Evolutionary conservation across 2,329 filamentous ascomycete genomes (phyloP).

Genomic region (Knoxdaviesia proteae): DNA sequence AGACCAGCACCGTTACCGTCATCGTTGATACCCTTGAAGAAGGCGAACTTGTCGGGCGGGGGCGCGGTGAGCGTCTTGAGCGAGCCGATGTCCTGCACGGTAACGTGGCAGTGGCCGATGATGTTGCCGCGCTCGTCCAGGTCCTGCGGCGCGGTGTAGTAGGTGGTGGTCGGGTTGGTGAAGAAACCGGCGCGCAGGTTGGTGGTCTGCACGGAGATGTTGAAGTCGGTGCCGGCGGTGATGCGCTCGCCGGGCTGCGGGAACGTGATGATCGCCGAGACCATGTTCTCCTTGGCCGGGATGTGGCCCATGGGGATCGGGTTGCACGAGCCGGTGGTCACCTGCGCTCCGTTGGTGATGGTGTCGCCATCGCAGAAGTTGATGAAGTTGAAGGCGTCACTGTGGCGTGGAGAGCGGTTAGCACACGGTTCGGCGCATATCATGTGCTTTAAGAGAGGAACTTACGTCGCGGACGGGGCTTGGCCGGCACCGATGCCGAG

Average conservation of each 20-base stretch:
- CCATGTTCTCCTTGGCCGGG: slow-evolving; percentile 27
- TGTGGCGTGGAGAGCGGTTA: slow-evolving; percentile 7
- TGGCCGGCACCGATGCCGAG: slow-evolving; percentile 11
- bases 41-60: slow-evolving; percentile 21
- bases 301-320: slow-evolving; percentile 37
- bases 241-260: slow-evolving; percentile 21
- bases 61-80: slow-evolving; percentile 17
- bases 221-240: slow-evolving; percentile 19
- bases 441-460: slow-evolving; percentile 3
- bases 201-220: slow-evolving; percentile 22
- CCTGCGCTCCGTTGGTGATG: slow-evolving; percentile 32
- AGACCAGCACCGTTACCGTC: slow-evolving; percentile 22
- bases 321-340: slow-evolving; percentile 30
- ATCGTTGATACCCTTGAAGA: slow-evolving; percentile 38
- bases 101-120: slow-evolving; percentile 28
- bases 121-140: slow-evolving; percentile 18
- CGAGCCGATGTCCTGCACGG: slow-evolving; percentile 24
- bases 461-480: slow-evolving; percentile 22
- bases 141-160: slow-evolving; percentile 32
- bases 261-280: slow-evolving; percentile 28
- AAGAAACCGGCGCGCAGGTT: slow-evolving; percentile 31
- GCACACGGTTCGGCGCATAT: background rate
- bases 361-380: slow-evolving; percentile 34
- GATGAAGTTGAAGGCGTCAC: slow-evolving; percentile 34
- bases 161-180: slow-evolving; percentile 30